phyloP scores from a whole-genome alignment of 768 basidiomycete genomes.

The Lanmaoa rubissima region DNA sequence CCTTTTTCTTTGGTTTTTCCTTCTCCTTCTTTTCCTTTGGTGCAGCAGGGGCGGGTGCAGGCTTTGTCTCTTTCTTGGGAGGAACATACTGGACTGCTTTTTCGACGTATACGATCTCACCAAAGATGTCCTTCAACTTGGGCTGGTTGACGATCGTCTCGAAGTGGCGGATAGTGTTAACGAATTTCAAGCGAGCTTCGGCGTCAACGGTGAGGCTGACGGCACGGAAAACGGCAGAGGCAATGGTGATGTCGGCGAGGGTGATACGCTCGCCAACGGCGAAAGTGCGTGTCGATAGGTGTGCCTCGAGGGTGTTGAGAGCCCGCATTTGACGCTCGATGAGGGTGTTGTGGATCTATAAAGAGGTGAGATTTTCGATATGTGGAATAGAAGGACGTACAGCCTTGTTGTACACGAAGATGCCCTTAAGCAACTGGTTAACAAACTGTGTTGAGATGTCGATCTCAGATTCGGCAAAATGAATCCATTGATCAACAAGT shows the following conservation, averaged over 20 bases:
- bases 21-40: constrained; percentile 63
- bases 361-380: background rate
- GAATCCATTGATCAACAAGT: constrained; percentile 81
- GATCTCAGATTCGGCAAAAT: constrained; percentile 71
- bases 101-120: constrained; percentile 58
- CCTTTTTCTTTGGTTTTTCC: constrained; percentile 56
- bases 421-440: constrained; percentile 43
- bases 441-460: constrained; percentile 37
- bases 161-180: constrained; percentile 79
- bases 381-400: constrained; percentile 40
- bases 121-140: constrained; percentile 64
- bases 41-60: constrained; percentile 39
- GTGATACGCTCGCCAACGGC: constrained; percentile 94
- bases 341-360: constrained; percentile 56
- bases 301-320: constrained; percentile 66
- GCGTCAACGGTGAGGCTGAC: constrained; percentile 64
- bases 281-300: constrained; percentile 80
- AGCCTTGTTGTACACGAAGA: constrained; percentile 79
- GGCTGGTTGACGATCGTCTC: constrained; percentile 90
- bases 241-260: constrained; percentile 80
- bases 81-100: constrained; percentile 70
- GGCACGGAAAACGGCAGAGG: constrained; percentile 53
- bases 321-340: constrained; percentile 54
- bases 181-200: constrained; percentile 57
- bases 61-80: constrained; percentile 66